Conservation (phyloP, 2,329 filamentous ascomycete species). For the Helminthosporium solani region DNA sequence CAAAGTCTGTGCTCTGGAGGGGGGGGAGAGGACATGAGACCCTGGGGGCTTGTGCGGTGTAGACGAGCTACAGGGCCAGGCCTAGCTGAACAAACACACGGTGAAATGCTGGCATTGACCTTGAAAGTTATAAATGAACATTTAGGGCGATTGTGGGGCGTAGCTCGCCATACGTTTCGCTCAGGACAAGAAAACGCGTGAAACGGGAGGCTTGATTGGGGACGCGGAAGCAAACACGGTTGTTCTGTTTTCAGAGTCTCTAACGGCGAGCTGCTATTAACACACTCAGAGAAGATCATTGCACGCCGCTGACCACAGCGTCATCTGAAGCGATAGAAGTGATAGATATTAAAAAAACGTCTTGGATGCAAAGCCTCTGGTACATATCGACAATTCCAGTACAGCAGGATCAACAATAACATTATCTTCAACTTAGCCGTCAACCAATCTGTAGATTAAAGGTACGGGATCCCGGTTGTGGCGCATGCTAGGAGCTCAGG, state of each 20-base stretch:
- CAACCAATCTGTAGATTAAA: slow-evolving; percentile 27
- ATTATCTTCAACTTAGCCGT: slow-evolving; percentile 23
- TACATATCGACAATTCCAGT: slow-evolving; percentile 19
- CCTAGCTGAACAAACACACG: slow-evolving; percentile 24
- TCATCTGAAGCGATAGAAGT: slow-evolving; percentile 19
- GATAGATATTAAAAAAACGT: too few species aligned
- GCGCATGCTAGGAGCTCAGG: slow-evolving; percentile 7
- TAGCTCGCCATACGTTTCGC: slow-evolving; percentile 12
- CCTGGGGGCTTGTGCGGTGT: slow-evolving; percentile 8
- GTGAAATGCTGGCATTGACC: slow-evolving; percentile 20
- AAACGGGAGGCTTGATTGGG: slow-evolving; percentile 15
- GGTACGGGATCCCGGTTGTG: slow-evolving; percentile 20
- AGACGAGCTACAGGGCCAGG: slow-evolving; percentile 22
- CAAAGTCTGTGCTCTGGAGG: not conserved
- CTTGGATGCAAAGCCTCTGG: slow-evolving; percentile 13
- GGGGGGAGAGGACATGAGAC: slow-evolving; percentile 1
- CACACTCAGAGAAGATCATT: slow-evolving; percentile 18
- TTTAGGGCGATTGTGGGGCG: slow-evolving; percentile 17
- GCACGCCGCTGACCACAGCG: slow-evolving; percentile 2
- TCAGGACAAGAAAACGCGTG: slow-evolving; percentile 8
- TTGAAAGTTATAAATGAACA: slow-evolving; percentile 21
- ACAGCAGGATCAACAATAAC: too few species aligned
- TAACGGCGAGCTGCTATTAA: slow-evolving; percentile 5
- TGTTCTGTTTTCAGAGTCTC: not conserved
- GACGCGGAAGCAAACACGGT: slow-evolving; percentile 3